Evolutionary conservation across 768 basidiomycete species (phyloP).

Genomic region (Glaciozyma antarctica): DNA sequence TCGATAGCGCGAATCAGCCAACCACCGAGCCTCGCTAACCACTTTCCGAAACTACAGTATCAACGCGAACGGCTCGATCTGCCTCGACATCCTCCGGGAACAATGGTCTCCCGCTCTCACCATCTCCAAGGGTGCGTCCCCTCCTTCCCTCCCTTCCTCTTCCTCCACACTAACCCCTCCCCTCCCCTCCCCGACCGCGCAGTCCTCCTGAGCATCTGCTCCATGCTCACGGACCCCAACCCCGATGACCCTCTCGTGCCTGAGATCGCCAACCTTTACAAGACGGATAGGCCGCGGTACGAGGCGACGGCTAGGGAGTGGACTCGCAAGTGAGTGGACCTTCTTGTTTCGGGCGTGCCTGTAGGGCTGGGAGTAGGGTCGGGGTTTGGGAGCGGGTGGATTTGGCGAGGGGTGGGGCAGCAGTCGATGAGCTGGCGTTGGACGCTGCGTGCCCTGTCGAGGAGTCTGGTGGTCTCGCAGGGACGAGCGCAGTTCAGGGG

Average conservation of each 20-base stretch:
- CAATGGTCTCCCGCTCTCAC: conserved; percentile 99
- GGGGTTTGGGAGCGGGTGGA: no score
- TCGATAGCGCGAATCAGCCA: neutral
- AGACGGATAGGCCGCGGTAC: conserved; percentile 94
- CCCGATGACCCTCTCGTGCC: conserved; percentile 98
- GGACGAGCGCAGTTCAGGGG: no score
- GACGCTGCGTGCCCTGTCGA: no score
- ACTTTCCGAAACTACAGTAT: conserved; percentile 47
- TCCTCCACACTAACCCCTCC: neutral
- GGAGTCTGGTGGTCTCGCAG: no score
- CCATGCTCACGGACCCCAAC: conserved; percentile 98
- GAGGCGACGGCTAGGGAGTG: conserved; percentile 98
- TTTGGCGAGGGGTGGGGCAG: no score
- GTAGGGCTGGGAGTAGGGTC: no score
- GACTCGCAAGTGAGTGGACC: conserved; percentile 78
- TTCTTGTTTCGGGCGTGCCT: neutral
- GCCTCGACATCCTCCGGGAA: conserved; percentile 93
- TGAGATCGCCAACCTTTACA: conserved; percentile 90
- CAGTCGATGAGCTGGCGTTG: no score
- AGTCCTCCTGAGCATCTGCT: conserved; percentile 97
- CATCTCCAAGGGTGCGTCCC: conserved; percentile 80
- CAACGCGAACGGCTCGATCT: conserved; percentile 99
- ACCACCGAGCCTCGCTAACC: neutral
- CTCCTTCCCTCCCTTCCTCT: neutral
- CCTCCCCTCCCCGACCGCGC: no score